These are phyloP conservation scores for Catharanthus roseus DNA, from an alignment of 257 asterid genomes.

Conservation along the genomic window DNA sequence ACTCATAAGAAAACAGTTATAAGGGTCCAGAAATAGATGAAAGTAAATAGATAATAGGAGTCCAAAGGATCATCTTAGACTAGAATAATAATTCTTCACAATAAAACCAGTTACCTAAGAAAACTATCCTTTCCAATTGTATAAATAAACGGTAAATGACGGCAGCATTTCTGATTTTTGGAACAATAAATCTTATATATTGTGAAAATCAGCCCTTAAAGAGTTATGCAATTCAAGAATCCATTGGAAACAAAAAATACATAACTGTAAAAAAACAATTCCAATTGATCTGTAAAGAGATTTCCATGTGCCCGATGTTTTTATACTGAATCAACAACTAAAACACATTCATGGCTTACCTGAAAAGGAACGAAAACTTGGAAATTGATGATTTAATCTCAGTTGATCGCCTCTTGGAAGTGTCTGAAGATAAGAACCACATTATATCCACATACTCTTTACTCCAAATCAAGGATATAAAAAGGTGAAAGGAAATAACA, in stretches of 20 bases:
- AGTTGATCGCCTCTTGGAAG: constrained; percentile 61
- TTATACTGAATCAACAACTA: not conserved
- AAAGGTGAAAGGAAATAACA: constrained; percentile 9
- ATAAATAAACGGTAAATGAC: not conserved
- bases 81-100: not conserved
- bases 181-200: no score
- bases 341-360: constrained; percentile 33
- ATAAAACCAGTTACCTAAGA: not conserved
- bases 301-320: not conserved
- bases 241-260: not conserved
- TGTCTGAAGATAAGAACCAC: constrained; percentile 41
- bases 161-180: not conserved
- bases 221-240: not conserved
- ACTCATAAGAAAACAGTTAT: not conserved
- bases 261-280: not conserved
- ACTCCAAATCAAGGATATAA: constrained; percentile 7
- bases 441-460: constrained; percentile 5
- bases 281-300: not conserved
- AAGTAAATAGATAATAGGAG: not conserved
- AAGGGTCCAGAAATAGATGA: not conserved
- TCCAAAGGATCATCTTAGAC: not conserved
- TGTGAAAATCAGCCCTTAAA: not conserved
- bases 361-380: constrained; percentile 50
- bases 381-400: constrained; percentile 52
- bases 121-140: not conserved